phyloP scores from a whole-genome alignment of 768 basidiomycete species.

The Roridomyces roridus region DNA sequence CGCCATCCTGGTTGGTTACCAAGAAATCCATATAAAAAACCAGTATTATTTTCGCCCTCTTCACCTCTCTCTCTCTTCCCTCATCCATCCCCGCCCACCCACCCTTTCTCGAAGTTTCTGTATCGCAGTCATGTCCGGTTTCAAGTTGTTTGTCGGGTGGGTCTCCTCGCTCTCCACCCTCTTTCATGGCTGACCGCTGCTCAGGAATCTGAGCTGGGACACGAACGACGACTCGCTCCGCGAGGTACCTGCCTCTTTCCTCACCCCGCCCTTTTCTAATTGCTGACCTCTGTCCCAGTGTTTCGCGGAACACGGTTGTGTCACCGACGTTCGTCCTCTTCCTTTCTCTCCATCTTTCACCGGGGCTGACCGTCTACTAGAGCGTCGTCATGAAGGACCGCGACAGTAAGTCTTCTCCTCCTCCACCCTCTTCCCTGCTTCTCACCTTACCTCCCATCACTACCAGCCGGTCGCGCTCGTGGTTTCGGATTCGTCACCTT shows the following conservation, averaged over 20 bases:
- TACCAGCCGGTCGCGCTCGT: conserved; percentile 82
- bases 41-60: too few relatives aligned
- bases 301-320: conserved; percentile 78
- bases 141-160: conserved; percentile 23
- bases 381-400: conserved; percentile 98
- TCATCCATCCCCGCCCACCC: background rate
- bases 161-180: background rate
- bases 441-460: background rate
- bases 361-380: conserved; percentile 51
- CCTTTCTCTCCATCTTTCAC: background rate
- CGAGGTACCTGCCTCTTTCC: conserved; percentile 46
- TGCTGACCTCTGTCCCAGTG: conserved; percentile 55
- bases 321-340: conserved; percentile 86
- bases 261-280: conserved; percentile 28
- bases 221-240: conserved; percentile 92
- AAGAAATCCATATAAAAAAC: too few relatives aligned
- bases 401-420: conserved; percentile 46
- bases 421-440: background rate
- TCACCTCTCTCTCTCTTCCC: background rate
- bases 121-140: conserved; percentile 13
- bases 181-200: conserved; percentile 11
- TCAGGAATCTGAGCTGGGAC: conserved; percentile 94
- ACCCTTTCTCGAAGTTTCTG: background rate
- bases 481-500: conserved; percentile 97
- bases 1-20: too few relatives aligned